Percentiles rank a stretch among this genome's conserved stretches.
These are phyloP conservation scores for Zea mays DNA, from an alignment of 176 grass and related monocot genomes.

Conservation along the genomic window Zm-B73-REFERENCE-NAM-5.0 NC_050097.1:223603501-223604000, in stretches of 20 bases:
- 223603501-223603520: too few species aligned
- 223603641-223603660: conserved; percentile 6
- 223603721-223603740: not conserved
- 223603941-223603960: not conserved
- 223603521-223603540: not conserved
- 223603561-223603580: not conserved
- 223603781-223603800: too few species aligned
- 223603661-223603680: not conserved
- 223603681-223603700: not conserved
- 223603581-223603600: not conserved
- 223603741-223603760: not conserved
- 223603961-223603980: not conserved
- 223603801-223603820: not conserved
- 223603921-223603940: conserved; percentile 27
- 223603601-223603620: not conserved
- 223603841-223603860: not conserved
- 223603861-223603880: not conserved
- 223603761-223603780: not conserved
- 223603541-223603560: not conserved
- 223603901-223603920: conserved; percentile 23
- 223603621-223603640: not conserved
- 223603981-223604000: not conserved
- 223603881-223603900: conserved; percentile 7
- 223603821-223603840: conserved; percentile 12
- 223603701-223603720: not conserved